Evolutionary conservation across 306 rosid genomes (phyloP), one percentile per base, ranked within the genome.

Genomic region (Acacia confusa): DNA sequence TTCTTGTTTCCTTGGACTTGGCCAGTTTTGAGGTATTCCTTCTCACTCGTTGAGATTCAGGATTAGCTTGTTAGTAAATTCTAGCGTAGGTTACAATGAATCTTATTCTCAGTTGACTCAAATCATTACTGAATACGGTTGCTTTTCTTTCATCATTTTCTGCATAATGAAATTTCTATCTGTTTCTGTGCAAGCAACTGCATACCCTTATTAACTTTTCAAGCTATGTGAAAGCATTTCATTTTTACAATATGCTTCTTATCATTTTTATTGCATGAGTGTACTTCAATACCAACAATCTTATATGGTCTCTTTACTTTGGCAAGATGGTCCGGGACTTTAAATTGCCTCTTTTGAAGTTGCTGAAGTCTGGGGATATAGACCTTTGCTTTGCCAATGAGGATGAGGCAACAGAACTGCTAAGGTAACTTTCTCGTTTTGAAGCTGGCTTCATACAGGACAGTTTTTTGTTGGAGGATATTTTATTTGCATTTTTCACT

Each of bases 351-450:
- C 98, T 93, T 82, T 82, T 92, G 53, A 67, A 89, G 78, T 84
- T 95, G 77, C 83, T 95, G 82, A 88, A 91, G 79, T 93, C 97
- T 0, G 92, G 97, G 83, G 77, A 74, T 69, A 75, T 93, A 74
- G 97, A 95, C 91, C 97, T 95, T 66, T 95, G 99, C 88, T 95
- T 93, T 86, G 97, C 97, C 83, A 95, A 95, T 63, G 99, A 95
- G 86, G 99, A 95, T 74, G 99, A 95, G 80, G 99, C 99, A 81
- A 84, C 93, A 68, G 99, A 93, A 85, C 90, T 95, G 85, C 69
- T 95, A 72, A 89, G 99, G 99, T 95, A 20, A 47, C 6, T 70
- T 85, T 63, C 27, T 61, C 1, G 10, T 27, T 63, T 63, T 63
- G 40, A 45, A 43, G 74, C 52, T 64, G 27, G 48, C 57, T 52